These are phyloP conservation scores for Nitzschia sp. DNA, from an alignment of 108 stramenopile species.

Conservation along the genomic window DNA sequence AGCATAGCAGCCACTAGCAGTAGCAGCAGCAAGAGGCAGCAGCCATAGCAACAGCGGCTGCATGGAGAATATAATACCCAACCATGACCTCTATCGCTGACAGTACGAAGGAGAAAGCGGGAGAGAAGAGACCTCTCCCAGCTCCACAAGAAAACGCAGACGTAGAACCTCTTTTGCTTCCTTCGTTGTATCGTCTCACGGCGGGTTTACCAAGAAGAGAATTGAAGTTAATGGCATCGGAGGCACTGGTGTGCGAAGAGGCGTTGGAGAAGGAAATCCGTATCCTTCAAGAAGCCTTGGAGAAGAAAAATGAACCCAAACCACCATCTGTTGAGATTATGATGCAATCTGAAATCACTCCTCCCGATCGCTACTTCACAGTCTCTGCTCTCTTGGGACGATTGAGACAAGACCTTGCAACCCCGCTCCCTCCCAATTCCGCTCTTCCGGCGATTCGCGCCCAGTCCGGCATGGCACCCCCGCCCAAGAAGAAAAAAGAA, in stretches of 20 bases:
- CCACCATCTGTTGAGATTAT: conserved; percentile 41
- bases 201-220: conserved; percentile 65
- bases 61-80: no score
- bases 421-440: conserved; percentile 63
- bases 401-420: conserved; percentile 70
- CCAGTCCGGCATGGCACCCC: conserved; percentile 15
- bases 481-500: conserved; percentile 19
- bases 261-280: conserved; percentile 64
- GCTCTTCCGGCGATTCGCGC: conserved; percentile 18
- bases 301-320: conserved; percentile 4
- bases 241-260: conserved; percentile 66
- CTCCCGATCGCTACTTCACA: conserved; percentile 71
- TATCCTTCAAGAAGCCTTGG: conserved; percentile 48
- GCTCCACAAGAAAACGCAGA: background rate
- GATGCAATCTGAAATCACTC: conserved; percentile 60
- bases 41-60: no score
- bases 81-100: no score
- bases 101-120: conserved; percentile 1
- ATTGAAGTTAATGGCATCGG: conserved; percentile 57
- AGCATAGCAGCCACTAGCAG: no score
- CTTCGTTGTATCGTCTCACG: conserved; percentile 60
- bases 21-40: no score
- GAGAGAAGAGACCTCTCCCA: conserved; percentile 1
- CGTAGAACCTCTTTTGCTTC: conserved; percentile 10
- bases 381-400: conserved; percentile 73